These are phyloP conservation scores for Chrysanthemum lavandulifolium DNA, from an alignment of 129 eudicot species.

Conservation along the genomic window DNA sequence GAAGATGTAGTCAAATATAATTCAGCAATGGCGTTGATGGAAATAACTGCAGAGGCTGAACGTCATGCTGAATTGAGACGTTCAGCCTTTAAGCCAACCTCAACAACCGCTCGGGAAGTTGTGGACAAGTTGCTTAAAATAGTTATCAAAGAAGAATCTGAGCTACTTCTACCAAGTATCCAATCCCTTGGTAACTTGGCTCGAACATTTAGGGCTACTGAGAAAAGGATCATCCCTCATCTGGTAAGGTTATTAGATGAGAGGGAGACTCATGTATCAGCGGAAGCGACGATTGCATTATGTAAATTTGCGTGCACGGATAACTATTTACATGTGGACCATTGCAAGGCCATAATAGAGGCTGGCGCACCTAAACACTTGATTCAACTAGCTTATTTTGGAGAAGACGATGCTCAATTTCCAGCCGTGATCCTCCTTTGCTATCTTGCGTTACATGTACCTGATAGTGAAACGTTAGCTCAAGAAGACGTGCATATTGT, in stretches of 20 bases:
- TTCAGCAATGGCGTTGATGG: slow-evolving; percentile 68
- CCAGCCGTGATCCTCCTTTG: slow-evolving; percentile 52
- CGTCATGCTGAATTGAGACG: slow-evolving; percentile 48
- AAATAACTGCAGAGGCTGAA: slow-evolving; percentile 61
- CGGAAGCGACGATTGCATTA: slow-evolving; percentile 52
- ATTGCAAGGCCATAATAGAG: slow-evolving; percentile 54
- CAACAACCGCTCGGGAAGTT: slow-evolving; percentile 62
- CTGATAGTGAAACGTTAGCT: slow-evolving; percentile 62
- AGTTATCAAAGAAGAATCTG: slow-evolving; percentile 43
- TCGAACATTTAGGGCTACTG: slow-evolving; percentile 68
- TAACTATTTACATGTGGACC: slow-evolving; percentile 51
- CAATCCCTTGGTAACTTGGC: slow-evolving; percentile 56
- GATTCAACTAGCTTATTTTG: slow-evolving; percentile 63
- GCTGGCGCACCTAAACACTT: slow-evolving; percentile 60
- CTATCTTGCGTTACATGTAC: slow-evolving; percentile 59
- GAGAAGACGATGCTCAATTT: slow-evolving; percentile 46
- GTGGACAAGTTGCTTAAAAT: slow-evolving; percentile 58
- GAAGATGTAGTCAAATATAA: slow-evolving; percentile 54
- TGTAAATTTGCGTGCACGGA: slow-evolving; percentile 61
- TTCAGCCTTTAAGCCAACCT: slow-evolving; percentile 66
- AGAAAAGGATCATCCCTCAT: slow-evolving; percentile 52
- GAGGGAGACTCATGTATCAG: slow-evolving; percentile 53
- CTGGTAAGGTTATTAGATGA: slow-evolving; percentile 63
- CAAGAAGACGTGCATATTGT: slow-evolving; percentile 62
- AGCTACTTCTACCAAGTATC: slow-evolving; percentile 56